phyloP scores from a whole-genome alignment of 306 rosid species.

The Pterocarpus santalinus region DNA sequence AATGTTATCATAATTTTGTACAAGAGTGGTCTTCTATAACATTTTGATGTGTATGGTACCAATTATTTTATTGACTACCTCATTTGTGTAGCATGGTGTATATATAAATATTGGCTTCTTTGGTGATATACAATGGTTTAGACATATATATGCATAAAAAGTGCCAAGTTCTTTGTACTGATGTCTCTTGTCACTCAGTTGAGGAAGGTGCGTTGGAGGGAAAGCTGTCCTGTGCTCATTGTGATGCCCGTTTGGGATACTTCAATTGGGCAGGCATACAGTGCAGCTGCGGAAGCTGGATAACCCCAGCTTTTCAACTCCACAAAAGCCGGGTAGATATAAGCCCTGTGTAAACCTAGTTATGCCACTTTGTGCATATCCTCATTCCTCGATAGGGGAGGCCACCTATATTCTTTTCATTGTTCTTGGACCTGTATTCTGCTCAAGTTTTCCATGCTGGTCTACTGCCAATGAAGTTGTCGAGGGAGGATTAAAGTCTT shows the following conservation, averaged over 20 bases:
- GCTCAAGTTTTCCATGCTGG: slow-evolving; percentile 47
- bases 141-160: slow-evolving; percentile 27
- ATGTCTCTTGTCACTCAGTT: slow-evolving; percentile 60
- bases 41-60: slow-evolving; percentile 32
- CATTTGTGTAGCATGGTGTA: slow-evolving; percentile 30
- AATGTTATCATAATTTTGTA: slow-evolving; percentile 24
- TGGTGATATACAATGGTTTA: slow-evolving; percentile 2
- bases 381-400: slow-evolving; percentile 8
- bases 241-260: slow-evolving; percentile 94
- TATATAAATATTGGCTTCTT: background rate
- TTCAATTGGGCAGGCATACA: slow-evolving; percentile 96
- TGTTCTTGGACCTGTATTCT: slow-evolving; percentile 36
- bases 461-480: slow-evolving; percentile 24
- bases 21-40: slow-evolving; percentile 1
- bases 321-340: slow-evolving; percentile 86
- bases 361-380: slow-evolving; percentile 24
- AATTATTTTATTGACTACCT: slow-evolving; percentile 2
- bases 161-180: slow-evolving; percentile 36
- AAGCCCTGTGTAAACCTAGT: slow-evolving; percentile 61
- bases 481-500: slow-evolving; percentile 38
- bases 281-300: slow-evolving; percentile 99
- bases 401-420: slow-evolving; percentile 31
- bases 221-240: slow-evolving; percentile 83
- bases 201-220: slow-evolving; percentile 98
- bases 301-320: slow-evolving; percentile 96